These are phyloP conservation scores for Mycena sanguinolenta DNA, from an alignment of 768 basidiomycete genomes.

Conservation along the genomic window DNA sequence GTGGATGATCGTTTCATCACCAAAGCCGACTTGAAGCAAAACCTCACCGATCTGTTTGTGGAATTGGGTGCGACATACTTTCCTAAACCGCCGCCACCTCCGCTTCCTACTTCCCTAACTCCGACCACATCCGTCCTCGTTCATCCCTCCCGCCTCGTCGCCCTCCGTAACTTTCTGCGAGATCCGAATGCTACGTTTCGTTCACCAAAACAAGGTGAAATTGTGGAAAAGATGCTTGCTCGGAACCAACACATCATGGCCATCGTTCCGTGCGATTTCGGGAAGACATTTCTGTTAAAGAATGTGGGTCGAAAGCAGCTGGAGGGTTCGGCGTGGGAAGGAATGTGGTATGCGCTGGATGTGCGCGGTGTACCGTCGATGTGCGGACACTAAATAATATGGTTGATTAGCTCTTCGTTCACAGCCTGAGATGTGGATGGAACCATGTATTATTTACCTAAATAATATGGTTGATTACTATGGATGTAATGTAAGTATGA, in stretches of 20 bases:
- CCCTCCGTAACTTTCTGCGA: not conserved
- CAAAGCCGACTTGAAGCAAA: no score
- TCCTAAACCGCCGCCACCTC: not conserved
- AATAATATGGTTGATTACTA: no score
- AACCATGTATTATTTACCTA: no score
- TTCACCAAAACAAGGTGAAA: constrained; percentile 2
- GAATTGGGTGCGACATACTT: not conserved
- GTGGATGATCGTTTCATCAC: no score
- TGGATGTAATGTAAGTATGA: no score
- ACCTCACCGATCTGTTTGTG: not conserved
- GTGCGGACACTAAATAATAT: no score
- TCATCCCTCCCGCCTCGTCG: not conserved
- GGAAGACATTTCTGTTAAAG: constrained; percentile 16
- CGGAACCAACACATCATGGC: not conserved
- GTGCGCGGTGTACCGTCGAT: no score
- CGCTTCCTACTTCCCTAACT: not conserved
- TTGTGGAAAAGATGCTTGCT: not conserved
- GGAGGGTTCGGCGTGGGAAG: no score
- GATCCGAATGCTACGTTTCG: not conserved
- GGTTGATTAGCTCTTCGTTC: no score
- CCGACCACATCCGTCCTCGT: not conserved
- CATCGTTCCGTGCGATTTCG: constrained; percentile 10
- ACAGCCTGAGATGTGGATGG: no score
- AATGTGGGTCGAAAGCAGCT: no score
- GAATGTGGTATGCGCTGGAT: no score